Conservation (phyloP, 169 alveolate species). For the Eimeria brunetti region DNA sequence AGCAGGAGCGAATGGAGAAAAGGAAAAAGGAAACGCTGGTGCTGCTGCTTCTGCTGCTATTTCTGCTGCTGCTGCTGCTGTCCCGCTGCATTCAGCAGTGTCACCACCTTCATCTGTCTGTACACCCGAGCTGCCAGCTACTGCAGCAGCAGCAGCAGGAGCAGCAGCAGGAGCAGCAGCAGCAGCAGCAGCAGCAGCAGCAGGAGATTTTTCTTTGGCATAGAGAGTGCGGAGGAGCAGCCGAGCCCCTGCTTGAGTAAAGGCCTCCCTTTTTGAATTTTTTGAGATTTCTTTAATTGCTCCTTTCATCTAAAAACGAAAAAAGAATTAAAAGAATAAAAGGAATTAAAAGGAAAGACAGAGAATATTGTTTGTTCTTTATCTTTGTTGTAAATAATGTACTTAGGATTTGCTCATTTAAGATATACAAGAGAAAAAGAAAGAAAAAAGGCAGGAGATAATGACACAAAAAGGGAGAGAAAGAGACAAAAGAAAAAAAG, state of each 20-base stretch:
- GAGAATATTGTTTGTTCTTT: too few relatives aligned
- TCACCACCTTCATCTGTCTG: neutral
- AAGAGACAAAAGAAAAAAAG: neutral
- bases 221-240: slow-evolving; percentile 20
- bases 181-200: neutral
- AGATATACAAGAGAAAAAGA: neutral
- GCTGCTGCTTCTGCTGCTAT: neutral
- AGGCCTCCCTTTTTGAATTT: neutral
- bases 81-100: neutral
- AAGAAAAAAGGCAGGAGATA: neutral
- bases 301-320: neutral
- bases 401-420: neutral
- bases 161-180: neutral
- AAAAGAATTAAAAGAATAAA: neutral
- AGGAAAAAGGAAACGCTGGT: neutral
- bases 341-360: too few relatives aligned
- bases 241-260: neutral
- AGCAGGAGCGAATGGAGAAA: neutral
- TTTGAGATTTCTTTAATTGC: neutral
- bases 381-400: too few relatives aligned
- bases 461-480: neutral
- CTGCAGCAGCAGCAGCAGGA: too few relatives aligned
- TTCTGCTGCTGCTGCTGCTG: neutral
- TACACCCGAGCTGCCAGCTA: neutral
- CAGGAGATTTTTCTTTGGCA: neutral